Base-by-base conservation (phyloP, 176 grass and related monocot species). In the Oryza brachyantha region DNA sequence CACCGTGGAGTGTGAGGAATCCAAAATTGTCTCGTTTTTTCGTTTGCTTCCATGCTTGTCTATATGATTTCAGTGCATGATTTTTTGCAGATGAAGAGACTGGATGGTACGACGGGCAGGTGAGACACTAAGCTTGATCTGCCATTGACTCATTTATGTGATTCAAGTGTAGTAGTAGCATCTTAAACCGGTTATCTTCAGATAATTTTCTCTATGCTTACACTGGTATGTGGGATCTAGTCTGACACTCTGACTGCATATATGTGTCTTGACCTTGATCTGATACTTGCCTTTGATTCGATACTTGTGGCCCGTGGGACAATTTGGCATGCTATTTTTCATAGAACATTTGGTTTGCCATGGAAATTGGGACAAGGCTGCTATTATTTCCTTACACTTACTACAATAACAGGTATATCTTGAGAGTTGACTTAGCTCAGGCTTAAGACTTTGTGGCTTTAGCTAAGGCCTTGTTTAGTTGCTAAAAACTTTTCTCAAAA, bases 101-200 rank as follows among this genome's bases (percentile, higher is more conserved):
- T 2, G 95, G 95, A 40, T 98, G 95, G 95, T 98, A 98, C 26
- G 92, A 98, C 70, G 95, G 95, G 29, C 95, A 98, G 86, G 95
- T 91, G 75, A 90, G 70, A 74, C 64, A 36, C 34, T 90, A 31
- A 21, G 76, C n/a, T 6, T 72, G n/a, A 58, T 74, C 14, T 40
- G 21, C 8, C 57, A 13, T 13, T 25, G 19, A 0, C 5, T 22
- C 16, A 43, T 70, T 27, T 78, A 26, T 79, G 68, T 25, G 17
- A 41, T 68, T 71, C 28, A 25, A 39, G 70, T 19, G 5, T 2
- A 46, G 31, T 32, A 32, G 1, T 8, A 12, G 35, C 27, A 50
- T 57, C n/a, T n/a, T n/a, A n/a, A n/a, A n/a, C n/a, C n/a, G 64
- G 0, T 37, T 31, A 25, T 6, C 13, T 64, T 63, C 9, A 7